Conservation (phyloP, 495 filamentous ascomycete species). For the Oleoguttula mirabilis region DNA sequence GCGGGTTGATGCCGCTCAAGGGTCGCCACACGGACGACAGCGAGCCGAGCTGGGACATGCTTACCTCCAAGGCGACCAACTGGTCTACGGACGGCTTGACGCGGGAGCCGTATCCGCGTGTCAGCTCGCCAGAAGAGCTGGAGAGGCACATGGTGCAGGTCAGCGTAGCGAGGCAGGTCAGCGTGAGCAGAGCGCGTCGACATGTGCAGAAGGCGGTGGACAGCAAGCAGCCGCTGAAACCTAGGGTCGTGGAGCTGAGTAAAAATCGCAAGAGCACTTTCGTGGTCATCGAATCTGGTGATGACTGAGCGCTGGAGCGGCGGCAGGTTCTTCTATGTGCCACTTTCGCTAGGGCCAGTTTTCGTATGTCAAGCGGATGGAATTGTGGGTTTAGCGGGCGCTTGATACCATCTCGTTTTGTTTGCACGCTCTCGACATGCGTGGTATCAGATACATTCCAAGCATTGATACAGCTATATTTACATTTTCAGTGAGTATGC, state of each 20-base stretch:
- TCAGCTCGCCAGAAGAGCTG: conserved; percentile 10
- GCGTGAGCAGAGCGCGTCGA: conserved; percentile 8
- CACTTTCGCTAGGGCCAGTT: too few species aligned
- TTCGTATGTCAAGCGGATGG: too few species aligned
- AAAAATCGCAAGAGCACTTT: conserved; percentile 14
- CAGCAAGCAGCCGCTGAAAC: conserved; percentile 15
- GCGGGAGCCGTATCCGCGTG: conserved; percentile 2
- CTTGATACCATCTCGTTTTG: too few species aligned
- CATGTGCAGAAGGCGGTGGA: conserved; percentile 10
- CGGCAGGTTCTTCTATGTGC: too few species aligned
- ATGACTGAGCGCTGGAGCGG: too few species aligned
- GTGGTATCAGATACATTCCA: too few species aligned
- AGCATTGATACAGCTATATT: too few species aligned
- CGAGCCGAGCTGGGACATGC: conserved; percentile 13
- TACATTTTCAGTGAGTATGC: too few species aligned
- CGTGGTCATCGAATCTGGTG: conserved; percentile 11
- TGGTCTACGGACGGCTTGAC: not conserved
- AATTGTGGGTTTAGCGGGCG: too few species aligned
- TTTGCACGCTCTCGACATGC: too few species aligned
- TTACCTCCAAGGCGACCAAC: not conserved
- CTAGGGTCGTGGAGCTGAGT: conserved; percentile 14
- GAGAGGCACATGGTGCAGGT: conserved; percentile 19
- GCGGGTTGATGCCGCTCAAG: not conserved
- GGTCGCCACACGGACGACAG: not conserved
- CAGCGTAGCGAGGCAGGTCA: conserved; percentile 14